Base-by-base conservation (phyloP, 257 asterid species). In the Fraxinus pennsylvanica region DNA sequence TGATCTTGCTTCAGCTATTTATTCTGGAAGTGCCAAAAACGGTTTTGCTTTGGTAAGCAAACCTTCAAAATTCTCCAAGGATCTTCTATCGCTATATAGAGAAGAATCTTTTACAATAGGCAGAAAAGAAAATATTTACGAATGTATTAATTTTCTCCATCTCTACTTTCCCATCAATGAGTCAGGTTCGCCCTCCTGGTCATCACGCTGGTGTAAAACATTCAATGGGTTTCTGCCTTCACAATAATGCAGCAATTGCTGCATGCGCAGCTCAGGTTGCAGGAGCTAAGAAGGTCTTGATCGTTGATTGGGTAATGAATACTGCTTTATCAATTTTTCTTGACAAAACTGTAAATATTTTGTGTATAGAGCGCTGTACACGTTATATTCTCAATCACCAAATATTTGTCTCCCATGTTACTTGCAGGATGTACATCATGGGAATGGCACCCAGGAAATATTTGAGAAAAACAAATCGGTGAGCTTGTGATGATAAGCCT, bases 201-300 rank as follows among this genome's bases (percentile, higher is more conserved):
- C 99, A 96, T 89, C 99, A 96, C 84, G 99, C 99, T 82, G 98
- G 99, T 76, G 97, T 96, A 81, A 96, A 90, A 82, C 92, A 93
- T 68, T 92, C 99, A 39, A 91, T 93, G 99, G 98, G 99, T 25
- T 95, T 95, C 80, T 95, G 98, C 85, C 99, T 95, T 84, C 98
- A 93, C 85, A 95, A 95, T 81, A 95, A 95, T 85, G 99, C 99
- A 54, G 99, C 98, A 65, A 73, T 93, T 88, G 98, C 99, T 84
- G 99, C 97, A 74, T 85, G 88, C 47, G 96, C 97, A 57, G 99
- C 98, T 86, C 91, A 84, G 87, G 83, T 74, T 66, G 94, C 98
- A 38, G 99, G 99, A 86, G 97, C 99, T 66, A 93, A 93, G 96
- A 95, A 88, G 78, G 85, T 95, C 80, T 86, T 95, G 75, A 95